Percentiles rank a stretch among this genome's conserved stretches.
Evolutionary conservation across 805 yeast genomes (phyloP).

Genomic region (Myxozyma sirexii): DNA sequence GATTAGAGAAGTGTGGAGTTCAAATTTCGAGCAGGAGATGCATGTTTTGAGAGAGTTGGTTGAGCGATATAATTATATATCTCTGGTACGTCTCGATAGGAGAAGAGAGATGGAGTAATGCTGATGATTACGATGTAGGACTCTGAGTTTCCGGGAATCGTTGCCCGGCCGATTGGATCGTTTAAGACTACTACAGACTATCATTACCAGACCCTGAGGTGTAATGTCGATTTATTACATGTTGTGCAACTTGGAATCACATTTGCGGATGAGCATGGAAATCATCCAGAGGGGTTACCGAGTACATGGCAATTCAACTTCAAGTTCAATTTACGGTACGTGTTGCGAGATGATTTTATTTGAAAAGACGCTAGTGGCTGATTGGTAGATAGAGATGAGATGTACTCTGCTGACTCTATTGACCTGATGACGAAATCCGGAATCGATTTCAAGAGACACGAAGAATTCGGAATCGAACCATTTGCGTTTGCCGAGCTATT

Average conservation of each 20-base stretch:
- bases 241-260: conserved; percentile 86
- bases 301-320: conserved; percentile 98
- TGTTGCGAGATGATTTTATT: background rate
- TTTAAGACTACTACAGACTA: conserved; percentile 88
- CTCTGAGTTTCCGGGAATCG: conserved; percentile 94
- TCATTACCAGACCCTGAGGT: conserved; percentile 91
- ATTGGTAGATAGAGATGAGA: conserved; percentile 50
- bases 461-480: conserved; percentile 74
- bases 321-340: conserved; percentile 63
- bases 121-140: conserved; percentile 56
- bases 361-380: conserved; percentile 15
- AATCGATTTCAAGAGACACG: conserved; percentile 74
- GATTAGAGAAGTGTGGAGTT: conserved; percentile 47
- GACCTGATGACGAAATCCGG: conserved; percentile 81
- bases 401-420: conserved; percentile 85
- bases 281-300: conserved; percentile 64
- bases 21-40: conserved; percentile 48
- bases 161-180: conserved; percentile 93
- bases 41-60: conserved; percentile 44
- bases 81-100: conserved; percentile 44
- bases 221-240: conserved; percentile 84
- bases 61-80: conserved; percentile 45
- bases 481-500: conserved; percentile 80
- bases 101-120: background rate
- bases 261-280: conserved; percentile 67